Base-by-base conservation (phyloP, 768 basidiomycete species). In the Boletus rubescentipes region DNA sequence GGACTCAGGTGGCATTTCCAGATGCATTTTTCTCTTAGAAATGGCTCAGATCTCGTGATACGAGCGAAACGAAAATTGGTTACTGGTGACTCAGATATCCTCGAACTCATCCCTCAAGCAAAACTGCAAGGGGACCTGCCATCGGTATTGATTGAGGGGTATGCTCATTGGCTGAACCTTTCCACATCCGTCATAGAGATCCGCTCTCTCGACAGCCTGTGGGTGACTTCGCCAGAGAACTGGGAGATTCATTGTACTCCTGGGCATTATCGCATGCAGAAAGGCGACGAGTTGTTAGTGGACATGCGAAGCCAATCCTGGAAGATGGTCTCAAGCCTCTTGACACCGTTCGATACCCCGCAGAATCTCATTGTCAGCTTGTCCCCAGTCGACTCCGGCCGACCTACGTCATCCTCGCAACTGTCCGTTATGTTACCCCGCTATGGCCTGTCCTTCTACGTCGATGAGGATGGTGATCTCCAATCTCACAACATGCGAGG, bases 401-500 rank as follows among this genome's bases (percentile, higher is more conserved):
- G 46, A 12, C 2, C 26, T 11, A 37, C 18, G 0, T 39, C 49
- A 18, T 20, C 40, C 2, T 34, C 32, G 11, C 53, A 44, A 8
- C 51, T 81, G 0, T 62, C 57, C 1, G 64, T 73, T 36, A 51
- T 62, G 1, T 60, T 81, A 7, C 77, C 77, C 30, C 76, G 77
- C 16, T 75, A 74, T 46, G 61, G 65, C 2, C 61, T 81, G 9
- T 66, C 71, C 0, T 81, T 82, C 49, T 72, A 71, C 42, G 31
- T 78, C 20, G 67, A 72, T 30, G 41, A 63, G 1, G 61, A 61
- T 2, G 60, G 63, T 15, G 61, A 67, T 23, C 59, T 81, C 21
- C 73, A 76, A 52, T 79, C 73, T 35, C 65, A 54, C 9, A 77
- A 77, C 36, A 65, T 78, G 32, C 72, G 72, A 12, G 69, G 65